Evolutionary conservation across 2,329 filamentous ascomycete genomes (phyloP).

Genomic region (Nigrospora osmanthi): DNA sequence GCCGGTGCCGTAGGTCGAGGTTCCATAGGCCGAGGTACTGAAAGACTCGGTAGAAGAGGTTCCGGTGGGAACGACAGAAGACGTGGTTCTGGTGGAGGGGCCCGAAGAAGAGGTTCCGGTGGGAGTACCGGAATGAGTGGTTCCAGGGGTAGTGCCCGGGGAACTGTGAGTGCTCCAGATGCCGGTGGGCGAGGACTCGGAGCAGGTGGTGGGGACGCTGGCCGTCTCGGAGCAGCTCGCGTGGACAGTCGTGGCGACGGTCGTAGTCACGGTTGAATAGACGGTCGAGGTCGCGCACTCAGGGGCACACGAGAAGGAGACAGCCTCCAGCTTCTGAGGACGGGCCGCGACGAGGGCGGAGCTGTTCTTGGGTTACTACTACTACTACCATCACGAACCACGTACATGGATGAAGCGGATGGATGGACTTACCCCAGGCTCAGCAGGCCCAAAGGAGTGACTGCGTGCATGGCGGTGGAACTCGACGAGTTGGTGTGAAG

Average conservation of each 20-base stretch:
- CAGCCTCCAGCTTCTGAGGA: constrained; percentile 13
- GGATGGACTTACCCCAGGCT: constrained; percentile 14
- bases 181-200: not conserved
- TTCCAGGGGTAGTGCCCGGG: not conserved
- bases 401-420: not conserved
- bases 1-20: constrained; percentile 6
- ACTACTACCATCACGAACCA: constrained; percentile 8
- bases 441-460: constrained; percentile 13
- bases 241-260: constrained; percentile 12
- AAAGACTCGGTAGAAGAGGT: constrained; percentile 3
- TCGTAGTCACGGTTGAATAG: constrained; percentile 5
- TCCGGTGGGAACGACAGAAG: not conserved
- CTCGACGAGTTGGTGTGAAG: constrained; percentile 2
- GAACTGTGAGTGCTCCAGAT: not conserved
- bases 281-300: constrained; percentile 10
- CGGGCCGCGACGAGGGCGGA: constrained; percentile 11
- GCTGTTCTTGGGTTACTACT: constrained; percentile 4
- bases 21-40: too few relatives aligned
- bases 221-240: constrained; percentile 11
- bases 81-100: not conserved
- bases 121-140: not conserved
- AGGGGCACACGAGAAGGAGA: constrained; percentile 17
- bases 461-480: constrained; percentile 12
- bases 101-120: not conserved
- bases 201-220: not conserved